Percentiles rank a stretch among this genome's conserved stretches.
phyloP scores from a whole-genome alignment of 2,329 filamentous ascomycete species.

The Pezicula rhizophila region DNA sequence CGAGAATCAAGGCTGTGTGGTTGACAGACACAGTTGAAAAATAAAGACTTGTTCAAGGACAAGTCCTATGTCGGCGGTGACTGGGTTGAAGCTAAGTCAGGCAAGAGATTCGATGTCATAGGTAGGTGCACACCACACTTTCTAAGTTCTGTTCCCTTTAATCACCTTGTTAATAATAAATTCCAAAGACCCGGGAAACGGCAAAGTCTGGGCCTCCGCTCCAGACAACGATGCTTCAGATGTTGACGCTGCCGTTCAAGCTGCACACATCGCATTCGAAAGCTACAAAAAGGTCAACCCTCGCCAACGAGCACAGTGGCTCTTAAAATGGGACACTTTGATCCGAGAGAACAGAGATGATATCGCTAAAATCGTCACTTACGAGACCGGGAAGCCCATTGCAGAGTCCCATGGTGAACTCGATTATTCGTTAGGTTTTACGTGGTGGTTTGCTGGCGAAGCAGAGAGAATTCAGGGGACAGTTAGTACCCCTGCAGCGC shows the following conservation, averaged over 20 bases:
- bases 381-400: conserved; percentile 50
- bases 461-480: conserved; percentile 58
- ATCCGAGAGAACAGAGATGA: conserved; percentile 58
- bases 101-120: conserved; percentile 50
- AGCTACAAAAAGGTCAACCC: conserved; percentile 55
- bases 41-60: conserved; percentile 46
- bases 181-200: conserved; percentile 38
- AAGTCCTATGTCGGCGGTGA: conserved; percentile 47
- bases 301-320: conserved; percentile 52
- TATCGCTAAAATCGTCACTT: conserved; percentile 55
- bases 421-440: conserved; percentile 46
- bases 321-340: conserved; percentile 60
- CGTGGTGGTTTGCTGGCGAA: conserved; percentile 53
- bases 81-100: conserved; percentile 49
- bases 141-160: background rate
- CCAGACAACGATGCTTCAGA: conserved; percentile 44
- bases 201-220: conserved; percentile 35
- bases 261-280: conserved; percentile 55
- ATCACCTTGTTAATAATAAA: background rate
- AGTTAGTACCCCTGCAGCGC: conserved; percentile 51
- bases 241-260: conserved; percentile 53
- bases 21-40: conserved; percentile 37
- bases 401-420: conserved; percentile 45
- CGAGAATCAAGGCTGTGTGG: conserved; percentile 2
- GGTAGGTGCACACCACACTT: conserved; percentile 28